A percentile compares a stretch with the other conserved stretches of the same genome.
Evolutionary conservation across 169 alveolate genomes (phyloP).

Genomic region (Eimeria sp.): DNA sequence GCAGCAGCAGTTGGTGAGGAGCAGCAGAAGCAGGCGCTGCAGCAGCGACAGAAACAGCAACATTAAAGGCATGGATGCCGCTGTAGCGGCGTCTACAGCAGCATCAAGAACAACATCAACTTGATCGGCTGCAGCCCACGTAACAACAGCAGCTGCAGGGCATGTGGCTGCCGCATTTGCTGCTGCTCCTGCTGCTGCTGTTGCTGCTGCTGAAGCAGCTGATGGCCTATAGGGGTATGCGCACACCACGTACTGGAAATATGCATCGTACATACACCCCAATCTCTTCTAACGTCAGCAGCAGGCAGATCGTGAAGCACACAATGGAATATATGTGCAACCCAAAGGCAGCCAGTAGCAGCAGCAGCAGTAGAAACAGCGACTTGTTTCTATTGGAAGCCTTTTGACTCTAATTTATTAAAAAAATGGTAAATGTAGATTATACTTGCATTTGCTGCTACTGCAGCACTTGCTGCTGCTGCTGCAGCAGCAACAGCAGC

Average conservation of each 20-base stretch:
- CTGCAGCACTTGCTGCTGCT: not conserved
- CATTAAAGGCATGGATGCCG: not conserved
- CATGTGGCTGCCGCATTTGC: too few species aligned
- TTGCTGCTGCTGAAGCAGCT: not conserved
- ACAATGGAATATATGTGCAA: too few species aligned
- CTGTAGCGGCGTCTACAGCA: not conserved
- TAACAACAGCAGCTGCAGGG: not conserved
- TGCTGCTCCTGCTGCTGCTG: not conserved
- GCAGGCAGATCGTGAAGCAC: not conserved
- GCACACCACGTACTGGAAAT: not conserved
- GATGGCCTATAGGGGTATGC: not conserved
- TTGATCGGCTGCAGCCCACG: not conserved
- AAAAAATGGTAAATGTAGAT: too few species aligned
- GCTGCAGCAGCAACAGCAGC: not conserved
- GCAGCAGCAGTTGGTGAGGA: not conserved
- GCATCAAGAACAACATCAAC: not conserved
- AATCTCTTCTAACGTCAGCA: not conserved
- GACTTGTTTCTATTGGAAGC: too few species aligned
- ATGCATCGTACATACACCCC: not conserved
- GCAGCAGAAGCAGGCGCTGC: constrained; percentile 6
- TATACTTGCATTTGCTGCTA: not conserved
- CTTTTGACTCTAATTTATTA: too few species aligned
- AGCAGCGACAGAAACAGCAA: constrained; percentile 1
- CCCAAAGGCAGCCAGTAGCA: too few species aligned
- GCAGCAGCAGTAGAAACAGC: too few species aligned